phyloP scores from a whole-genome alignment of 2,329 filamentous ascomycete genomes.

The Colletotrichum destructivum region DNA sequence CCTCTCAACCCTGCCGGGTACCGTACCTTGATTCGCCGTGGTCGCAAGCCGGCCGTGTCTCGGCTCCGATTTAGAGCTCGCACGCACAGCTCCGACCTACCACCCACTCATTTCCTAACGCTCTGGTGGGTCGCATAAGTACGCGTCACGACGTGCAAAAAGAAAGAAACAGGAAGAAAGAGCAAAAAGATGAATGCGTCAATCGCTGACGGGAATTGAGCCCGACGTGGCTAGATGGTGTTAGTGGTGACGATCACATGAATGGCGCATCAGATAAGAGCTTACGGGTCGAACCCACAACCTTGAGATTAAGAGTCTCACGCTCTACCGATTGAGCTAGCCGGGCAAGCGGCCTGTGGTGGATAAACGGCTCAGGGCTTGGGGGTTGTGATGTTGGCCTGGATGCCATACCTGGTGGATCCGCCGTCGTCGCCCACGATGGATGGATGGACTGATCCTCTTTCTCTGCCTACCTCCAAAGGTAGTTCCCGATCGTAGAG shows the following conservation, averaged over 20 bases:
- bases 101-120: not conserved
- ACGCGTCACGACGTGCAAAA: not conserved
- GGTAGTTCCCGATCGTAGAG: not conserved
- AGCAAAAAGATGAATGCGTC: not conserved
- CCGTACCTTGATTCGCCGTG: not conserved
- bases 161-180: not conserved
- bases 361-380: not conserved
- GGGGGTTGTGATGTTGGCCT: not conserved
- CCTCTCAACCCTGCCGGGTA: not conserved
- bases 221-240: conserved; percentile 13
- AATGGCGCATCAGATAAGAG: not conserved
- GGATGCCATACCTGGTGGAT: not conserved
- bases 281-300: conserved; percentile 64
- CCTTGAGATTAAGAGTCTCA: conserved; percentile 78
- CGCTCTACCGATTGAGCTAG: conserved; percentile 82
- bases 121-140: not conserved
- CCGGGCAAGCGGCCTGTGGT: conserved; percentile 56
- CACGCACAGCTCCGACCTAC: not conserved
- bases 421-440: not conserved
- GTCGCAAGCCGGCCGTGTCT: not conserved
- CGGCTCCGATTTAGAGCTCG: not conserved
- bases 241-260: not conserved
- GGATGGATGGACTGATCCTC: not conserved
- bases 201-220: conserved; percentile 29
- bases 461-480: not conserved